Percentiles rank a stretch among this genome's conserved stretches.
phyloP scores from a whole-genome alignment of 176 grass and related monocot genomes.

The Cenchrus fungigraminus region DNA sequence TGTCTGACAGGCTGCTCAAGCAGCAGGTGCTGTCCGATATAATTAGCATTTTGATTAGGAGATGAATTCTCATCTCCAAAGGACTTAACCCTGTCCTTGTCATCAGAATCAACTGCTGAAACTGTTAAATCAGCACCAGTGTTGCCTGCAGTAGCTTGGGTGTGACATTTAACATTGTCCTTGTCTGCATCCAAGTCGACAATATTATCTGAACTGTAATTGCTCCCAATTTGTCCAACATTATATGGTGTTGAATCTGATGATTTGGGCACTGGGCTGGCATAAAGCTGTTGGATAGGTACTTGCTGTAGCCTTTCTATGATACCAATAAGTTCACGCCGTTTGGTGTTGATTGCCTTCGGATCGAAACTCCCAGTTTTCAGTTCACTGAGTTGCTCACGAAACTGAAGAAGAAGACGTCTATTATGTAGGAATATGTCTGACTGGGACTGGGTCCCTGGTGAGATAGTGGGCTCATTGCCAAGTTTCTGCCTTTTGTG shows the following conservation, averaged over 20 bases:
- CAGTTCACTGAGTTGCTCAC: conserved; percentile 26
- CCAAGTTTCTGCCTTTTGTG: conserved; percentile 43
- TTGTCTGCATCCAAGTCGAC: conserved; percentile 31
- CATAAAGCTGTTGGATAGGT: conserved; percentile 23
- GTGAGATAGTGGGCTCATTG: not conserved
- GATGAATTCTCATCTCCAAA: conserved; percentile 36
- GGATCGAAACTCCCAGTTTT: conserved; percentile 42
- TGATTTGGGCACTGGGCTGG: conserved; percentile 20
- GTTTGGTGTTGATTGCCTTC: conserved; percentile 38
- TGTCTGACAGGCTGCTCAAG: not conserved
- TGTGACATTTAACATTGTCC: not conserved
- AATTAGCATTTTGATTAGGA: conserved; percentile 11
- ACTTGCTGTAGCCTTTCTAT: conserved; percentile 35
- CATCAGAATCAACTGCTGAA: conserved; percentile 39
- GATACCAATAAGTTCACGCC: conserved; percentile 26
- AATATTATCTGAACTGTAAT: conserved; percentile 18
- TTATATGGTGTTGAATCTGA: conserved; percentile 3
- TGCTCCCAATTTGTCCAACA: conserved; percentile 16
- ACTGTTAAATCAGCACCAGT: conserved; percentile 21
- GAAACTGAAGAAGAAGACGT: conserved; percentile 15
- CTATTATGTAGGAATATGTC: conserved; percentile 35
- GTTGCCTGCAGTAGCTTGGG: conserved; percentile 16
- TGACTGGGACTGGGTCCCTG: conserved; percentile 20
- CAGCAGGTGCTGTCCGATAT: conserved; percentile 12
- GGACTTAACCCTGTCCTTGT: conserved; percentile 35